These are phyloP conservation scores for Fusarium pininemorale DNA, from an alignment of 2,329 filamentous ascomycete genomes.

Conservation along the genomic window DNA sequence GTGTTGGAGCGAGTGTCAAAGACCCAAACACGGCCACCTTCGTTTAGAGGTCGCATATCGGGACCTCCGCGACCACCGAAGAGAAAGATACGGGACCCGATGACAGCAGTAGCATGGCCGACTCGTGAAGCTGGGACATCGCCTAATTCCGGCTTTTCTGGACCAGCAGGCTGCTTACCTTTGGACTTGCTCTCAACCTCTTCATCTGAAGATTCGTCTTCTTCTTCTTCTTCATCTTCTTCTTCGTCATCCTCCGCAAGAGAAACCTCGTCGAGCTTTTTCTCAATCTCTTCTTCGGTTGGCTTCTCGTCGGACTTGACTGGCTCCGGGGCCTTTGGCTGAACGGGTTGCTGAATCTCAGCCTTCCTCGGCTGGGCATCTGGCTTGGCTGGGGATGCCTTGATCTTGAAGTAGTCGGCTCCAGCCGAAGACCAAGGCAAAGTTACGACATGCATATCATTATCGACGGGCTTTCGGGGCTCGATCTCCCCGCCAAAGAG, in stretches of 20 bases:
- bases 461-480: slow-evolving; percentile 74
- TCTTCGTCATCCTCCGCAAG: slow-evolving; percentile 40
- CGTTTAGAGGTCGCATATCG: slow-evolving; percentile 76
- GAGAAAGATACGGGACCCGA: slow-evolving; percentile 77
- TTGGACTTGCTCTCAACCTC: slow-evolving; percentile 48
- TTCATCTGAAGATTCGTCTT: slow-evolving; percentile 34
- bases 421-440: slow-evolving; percentile 66
- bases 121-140: slow-evolving; percentile 73
- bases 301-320: slow-evolving; percentile 39
- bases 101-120: slow-evolving; percentile 75
- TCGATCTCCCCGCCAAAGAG: slow-evolving; percentile 81
- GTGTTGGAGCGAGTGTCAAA: slow-evolving; percentile 71
- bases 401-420: slow-evolving; percentile 68
- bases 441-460: slow-evolving; percentile 73
- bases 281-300: slow-evolving; percentile 41
- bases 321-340: slow-evolving; percentile 11
- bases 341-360: slow-evolving; percentile 19
- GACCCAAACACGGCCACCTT: slow-evolving; percentile 78
- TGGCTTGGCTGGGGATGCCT: slow-evolving; percentile 56
- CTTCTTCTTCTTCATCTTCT: slow-evolving; percentile 7
- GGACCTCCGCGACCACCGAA: slow-evolving; percentile 81
- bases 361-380: slow-evolving; percentile 28
- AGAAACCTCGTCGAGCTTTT: slow-evolving; percentile 54
- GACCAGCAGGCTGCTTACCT: slow-evolving; percentile 49
- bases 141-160: slow-evolving; percentile 44